These are phyloP conservation scores for Talaromyces sp. DNA, from an alignment of 2,329 filamentous ascomycete species.

Conservation along the genomic window DNA sequence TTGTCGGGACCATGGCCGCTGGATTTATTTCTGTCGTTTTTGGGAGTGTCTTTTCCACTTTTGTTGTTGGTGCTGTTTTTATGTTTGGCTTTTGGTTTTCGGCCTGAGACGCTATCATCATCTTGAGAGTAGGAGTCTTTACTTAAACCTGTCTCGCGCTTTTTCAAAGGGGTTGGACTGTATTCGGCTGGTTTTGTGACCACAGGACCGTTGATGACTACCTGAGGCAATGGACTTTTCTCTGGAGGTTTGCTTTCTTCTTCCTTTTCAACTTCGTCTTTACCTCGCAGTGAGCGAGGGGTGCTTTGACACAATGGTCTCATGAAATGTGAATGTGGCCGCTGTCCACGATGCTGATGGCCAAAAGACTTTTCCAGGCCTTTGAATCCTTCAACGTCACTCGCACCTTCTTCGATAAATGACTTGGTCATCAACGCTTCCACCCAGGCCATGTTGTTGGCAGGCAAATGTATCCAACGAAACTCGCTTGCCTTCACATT, in stretches of 20 bases:
- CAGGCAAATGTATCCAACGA: conserved; percentile 55
- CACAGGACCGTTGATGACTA: conserved; percentile 26
- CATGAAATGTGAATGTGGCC: conserved; percentile 63
- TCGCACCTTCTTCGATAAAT: conserved; percentile 62
- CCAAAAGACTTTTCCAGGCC: conserved; percentile 61
- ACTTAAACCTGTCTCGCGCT: conserved; percentile 33
- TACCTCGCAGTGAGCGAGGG: conserved; percentile 30
- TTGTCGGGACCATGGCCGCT: conserved; percentile 19
- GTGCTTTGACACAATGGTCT: conserved; percentile 58
- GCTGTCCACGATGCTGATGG: conserved; percentile 60
- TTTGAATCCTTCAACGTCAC: conserved; percentile 64
- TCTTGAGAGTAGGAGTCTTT: conserved; percentile 29
- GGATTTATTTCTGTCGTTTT: conserved; percentile 33
- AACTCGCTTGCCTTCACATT: conserved; percentile 51
- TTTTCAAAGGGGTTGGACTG: conserved; percentile 24
- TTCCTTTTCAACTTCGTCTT: conserved; percentile 34
- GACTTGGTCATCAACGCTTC: conserved; percentile 63
- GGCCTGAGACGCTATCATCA: conserved; percentile 27
- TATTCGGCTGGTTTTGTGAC: conserved; percentile 18
- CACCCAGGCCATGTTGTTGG: conserved; percentile 59
- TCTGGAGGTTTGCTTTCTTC: conserved; percentile 13
- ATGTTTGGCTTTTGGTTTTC: conserved; percentile 34
- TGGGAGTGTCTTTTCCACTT: conserved; percentile 25
- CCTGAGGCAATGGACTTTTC: conserved; percentile 19
- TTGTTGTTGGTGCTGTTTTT: conserved; percentile 33